Conservation (phyloP, 2,329 filamentous ascomycete genomes). For the Arachnopeziza araneosa region DNA sequence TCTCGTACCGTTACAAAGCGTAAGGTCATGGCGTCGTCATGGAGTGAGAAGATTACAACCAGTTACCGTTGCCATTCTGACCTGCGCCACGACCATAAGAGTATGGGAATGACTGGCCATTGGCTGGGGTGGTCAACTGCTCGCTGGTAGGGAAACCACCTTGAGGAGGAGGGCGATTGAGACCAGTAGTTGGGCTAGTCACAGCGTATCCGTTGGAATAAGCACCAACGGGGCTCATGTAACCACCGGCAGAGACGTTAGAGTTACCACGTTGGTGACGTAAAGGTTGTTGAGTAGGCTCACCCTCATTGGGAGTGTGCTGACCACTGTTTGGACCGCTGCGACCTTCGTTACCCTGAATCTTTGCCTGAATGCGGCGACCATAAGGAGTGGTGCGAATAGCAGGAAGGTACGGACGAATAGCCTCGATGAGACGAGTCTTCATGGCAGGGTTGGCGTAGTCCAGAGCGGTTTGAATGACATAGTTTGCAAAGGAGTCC, state of each 20-base stretch:
- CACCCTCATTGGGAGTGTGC: conserved; percentile 26
- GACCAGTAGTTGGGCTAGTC: conserved; percentile 17
- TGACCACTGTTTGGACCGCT: conserved; percentile 28
- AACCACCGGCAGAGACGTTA: conserved; percentile 24
- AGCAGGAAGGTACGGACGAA: conserved; percentile 75
- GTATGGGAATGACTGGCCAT: conserved; percentile 24
- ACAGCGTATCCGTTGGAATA: conserved; percentile 26
- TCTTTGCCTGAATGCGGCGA: conserved; percentile 87
- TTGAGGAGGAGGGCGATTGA: conserved; percentile 15
- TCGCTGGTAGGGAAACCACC: conserved; percentile 22
- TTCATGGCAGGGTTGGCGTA: conserved; percentile 72
- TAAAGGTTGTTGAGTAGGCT: conserved; percentile 21
- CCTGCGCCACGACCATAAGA: conserved; percentile 24
- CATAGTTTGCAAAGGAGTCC: conserved; percentile 95
- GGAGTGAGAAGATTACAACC: conserved; percentile 24
- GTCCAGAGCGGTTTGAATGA: conserved; percentile 92
- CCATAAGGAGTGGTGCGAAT: conserved; percentile 93
- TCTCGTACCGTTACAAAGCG: conserved; percentile 34
- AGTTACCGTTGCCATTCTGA: conserved; percentile 26
- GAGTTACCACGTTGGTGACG: conserved; percentile 31
- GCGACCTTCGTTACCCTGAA: conserved; percentile 52
- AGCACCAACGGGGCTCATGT: conserved; percentile 18
- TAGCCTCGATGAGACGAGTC: conserved; percentile 70
- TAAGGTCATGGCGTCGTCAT: conserved; percentile 31
- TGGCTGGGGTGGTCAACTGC: conserved; percentile 17